Evolutionary conservation across 768 basidiomycete species (phyloP).

Genomic region (Suillus discolor): DNA sequence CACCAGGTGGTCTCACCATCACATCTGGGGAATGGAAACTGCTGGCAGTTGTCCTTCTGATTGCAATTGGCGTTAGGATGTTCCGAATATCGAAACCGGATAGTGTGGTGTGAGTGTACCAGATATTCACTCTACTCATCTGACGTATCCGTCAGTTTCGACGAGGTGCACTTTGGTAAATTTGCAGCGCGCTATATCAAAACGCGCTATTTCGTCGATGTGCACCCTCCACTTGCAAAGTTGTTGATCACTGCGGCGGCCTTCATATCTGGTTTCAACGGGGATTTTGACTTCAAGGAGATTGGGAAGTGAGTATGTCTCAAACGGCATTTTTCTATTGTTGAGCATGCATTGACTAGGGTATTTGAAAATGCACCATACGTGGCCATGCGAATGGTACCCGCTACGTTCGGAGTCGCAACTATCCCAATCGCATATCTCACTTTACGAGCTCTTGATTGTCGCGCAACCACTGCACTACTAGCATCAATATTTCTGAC

Average conservation of each 20-base stretch:
- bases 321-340: not conserved
- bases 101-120: constrained; percentile 82
- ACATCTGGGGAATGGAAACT: constrained; percentile 78
- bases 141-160: constrained; percentile 62
- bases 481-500: constrained; percentile 90
- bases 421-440: constrained; percentile 92
- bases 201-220: constrained; percentile 89
- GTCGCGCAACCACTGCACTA: constrained; percentile 89
- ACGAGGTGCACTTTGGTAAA: constrained; percentile 98
- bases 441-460: constrained; percentile 90
- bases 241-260: constrained; percentile 91
- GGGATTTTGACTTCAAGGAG: constrained; percentile 96
- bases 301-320: constrained; percentile 81
- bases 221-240: constrained; percentile 97
- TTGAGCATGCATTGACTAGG: constrained; percentile 42
- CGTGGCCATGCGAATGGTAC: constrained; percentile 96
- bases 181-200: constrained; percentile 95
- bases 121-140: constrained; percentile 3
- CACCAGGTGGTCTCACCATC: constrained; percentile 65
- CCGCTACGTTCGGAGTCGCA: constrained; percentile 84
- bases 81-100: constrained; percentile 84
- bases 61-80: constrained; percentile 82
- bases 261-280: constrained; percentile 86
- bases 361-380: constrained; percentile 88
- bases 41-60: constrained; percentile 60